Base-by-base conservation (phyloP, 805 yeast genomes). In the Kodamaea kakaduensis region DNA sequence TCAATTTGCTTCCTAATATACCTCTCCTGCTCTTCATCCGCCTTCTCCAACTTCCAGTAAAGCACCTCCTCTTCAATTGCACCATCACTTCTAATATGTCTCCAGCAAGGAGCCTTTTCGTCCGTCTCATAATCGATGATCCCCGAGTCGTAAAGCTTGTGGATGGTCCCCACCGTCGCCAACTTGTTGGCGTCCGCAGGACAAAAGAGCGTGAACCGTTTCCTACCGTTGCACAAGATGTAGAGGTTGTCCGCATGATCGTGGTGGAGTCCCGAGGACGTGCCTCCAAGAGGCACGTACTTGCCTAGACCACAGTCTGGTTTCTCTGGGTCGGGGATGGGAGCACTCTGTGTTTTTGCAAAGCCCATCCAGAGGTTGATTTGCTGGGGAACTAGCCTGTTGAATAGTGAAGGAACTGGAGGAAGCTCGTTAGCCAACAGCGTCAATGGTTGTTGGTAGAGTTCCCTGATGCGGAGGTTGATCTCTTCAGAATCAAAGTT, bases 161-260 rank as follows among this genome's bases (percentile, higher is more conserved):
- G 59, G n/a, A 82, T 61, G 15, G 66, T 62, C 0, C 90, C 93
- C n/a, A 77, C 76, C 0, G 88, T 81, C 52, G 71, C 69, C 52
- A 83, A 57, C 38, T 69, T 69, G 2, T 54, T 54, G 0, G 81
- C 86, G 47, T 77, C 84, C 17, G 61, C 59, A 1, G 93, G 90
- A 4, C 80, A 64, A 48, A 70, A 81, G 5, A 83, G 47, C 0
- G 89, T 81, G 53, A 83, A 83, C 41, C 88, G 52, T 47, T 83
- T 83, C 6, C 46, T 50, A 0, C 90, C 93, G 17, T 67, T 57
- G 1, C 77, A 50, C 1, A 83, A 73, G 4, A 82, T 64, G 51
- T 83, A 83, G 22, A 83, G 58, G 48, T 83, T 83, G 50, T 82
- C 89, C 1, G 89, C 85, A 56, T 82, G 89, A 52, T 83, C 90